phyloP scores from a whole-genome alignment of 345 rosid species.

The Eucalyptus caleyi region DNA sequence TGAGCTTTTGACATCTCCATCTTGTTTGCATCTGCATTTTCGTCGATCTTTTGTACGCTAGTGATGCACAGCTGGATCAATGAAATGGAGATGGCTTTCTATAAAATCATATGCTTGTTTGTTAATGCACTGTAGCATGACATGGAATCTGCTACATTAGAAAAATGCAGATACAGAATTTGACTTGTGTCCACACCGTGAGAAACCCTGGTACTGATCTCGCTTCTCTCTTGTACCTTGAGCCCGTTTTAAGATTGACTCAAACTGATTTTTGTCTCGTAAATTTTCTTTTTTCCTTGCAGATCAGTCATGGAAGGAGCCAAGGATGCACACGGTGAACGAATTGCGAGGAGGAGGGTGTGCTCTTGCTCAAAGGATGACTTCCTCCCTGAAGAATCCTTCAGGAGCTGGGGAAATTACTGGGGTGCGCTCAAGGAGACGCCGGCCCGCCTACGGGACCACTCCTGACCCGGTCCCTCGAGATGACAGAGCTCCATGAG shows the following conservation, averaged over 20 bases:
- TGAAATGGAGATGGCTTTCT: background rate
- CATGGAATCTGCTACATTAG: background rate
- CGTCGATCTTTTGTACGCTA: background rate
- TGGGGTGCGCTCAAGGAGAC: conserved; percentile 41
- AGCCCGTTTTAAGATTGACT: background rate
- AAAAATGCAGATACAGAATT: background rate
- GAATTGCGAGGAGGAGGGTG: conserved; percentile 29
- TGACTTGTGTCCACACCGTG: background rate
- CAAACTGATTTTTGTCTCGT: background rate
- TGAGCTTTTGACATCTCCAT: background rate
- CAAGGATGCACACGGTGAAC: background rate
- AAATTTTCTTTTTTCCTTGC: background rate
- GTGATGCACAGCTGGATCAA: background rate
- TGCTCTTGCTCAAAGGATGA: conserved; percentile 67
- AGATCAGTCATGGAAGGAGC: background rate
- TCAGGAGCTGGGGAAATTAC: conserved; percentile 50
- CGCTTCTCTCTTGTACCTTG: background rate
- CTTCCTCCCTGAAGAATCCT: conserved; percentile 87
- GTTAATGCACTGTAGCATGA: background rate
- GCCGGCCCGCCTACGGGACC: conserved; percentile 43
- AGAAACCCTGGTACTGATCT: background rate
- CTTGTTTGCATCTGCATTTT: background rate
- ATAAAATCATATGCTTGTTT: background rate
- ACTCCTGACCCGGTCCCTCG: conserved; percentile 46
- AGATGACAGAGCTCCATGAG: conserved; percentile 64